Percentiles rank a stretch among this genome's conserved stretches.
phyloP scores from a whole-genome alignment of 306 rosid species.

The Vigna reflexopilosa region DNA sequence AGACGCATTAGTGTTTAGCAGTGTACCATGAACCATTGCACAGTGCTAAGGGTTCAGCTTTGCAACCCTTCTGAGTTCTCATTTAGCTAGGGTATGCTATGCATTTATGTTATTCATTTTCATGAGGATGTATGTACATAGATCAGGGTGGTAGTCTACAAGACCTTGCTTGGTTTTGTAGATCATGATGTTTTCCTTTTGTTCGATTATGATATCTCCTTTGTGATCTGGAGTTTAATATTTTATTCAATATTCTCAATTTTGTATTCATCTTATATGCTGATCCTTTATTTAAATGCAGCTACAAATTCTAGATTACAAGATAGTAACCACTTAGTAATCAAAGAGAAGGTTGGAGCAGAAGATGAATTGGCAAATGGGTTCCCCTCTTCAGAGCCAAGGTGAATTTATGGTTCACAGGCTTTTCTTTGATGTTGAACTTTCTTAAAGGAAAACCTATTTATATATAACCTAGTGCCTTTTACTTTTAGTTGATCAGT shows the following conservation, averaged over 20 bases:
- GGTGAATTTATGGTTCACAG: slow-evolving; percentile 50
- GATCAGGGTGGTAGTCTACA: not conserved
- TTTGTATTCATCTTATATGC: slow-evolving; percentile 20
- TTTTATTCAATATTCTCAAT: slow-evolving; percentile 18
- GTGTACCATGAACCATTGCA: not conserved
- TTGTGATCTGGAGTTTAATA: slow-evolving; percentile 7
- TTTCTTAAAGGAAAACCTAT: not conserved
- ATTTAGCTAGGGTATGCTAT: slow-evolving; percentile 15
- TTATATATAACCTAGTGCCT: slow-evolving; percentile 10
- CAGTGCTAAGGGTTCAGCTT: slow-evolving; percentile 15
- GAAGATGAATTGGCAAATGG: slow-evolving; percentile 62
- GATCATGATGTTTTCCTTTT: not conserved
- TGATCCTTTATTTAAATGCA: slow-evolving; percentile 43
- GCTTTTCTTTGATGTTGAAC: slow-evolving; percentile 14
- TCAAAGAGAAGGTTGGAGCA: slow-evolving; percentile 49
- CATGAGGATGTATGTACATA: slow-evolving; percentile 5
- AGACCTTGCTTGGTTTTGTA: not conserved
- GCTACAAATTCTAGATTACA: slow-evolving; percentile 52
- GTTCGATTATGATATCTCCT: not conserved
- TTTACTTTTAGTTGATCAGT: not conserved
- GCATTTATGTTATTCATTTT: slow-evolving; percentile 32
- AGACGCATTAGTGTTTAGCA: not conserved
- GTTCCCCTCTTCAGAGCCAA: slow-evolving; percentile 51
- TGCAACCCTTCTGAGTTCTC: not conserved
- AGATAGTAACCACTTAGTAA: slow-evolving; percentile 48